Evolutionary conservation across 441 rosid species (phyloP), one percentile per base, ranked within the genome.

Genomic region (Brassica hybrid): DNA sequence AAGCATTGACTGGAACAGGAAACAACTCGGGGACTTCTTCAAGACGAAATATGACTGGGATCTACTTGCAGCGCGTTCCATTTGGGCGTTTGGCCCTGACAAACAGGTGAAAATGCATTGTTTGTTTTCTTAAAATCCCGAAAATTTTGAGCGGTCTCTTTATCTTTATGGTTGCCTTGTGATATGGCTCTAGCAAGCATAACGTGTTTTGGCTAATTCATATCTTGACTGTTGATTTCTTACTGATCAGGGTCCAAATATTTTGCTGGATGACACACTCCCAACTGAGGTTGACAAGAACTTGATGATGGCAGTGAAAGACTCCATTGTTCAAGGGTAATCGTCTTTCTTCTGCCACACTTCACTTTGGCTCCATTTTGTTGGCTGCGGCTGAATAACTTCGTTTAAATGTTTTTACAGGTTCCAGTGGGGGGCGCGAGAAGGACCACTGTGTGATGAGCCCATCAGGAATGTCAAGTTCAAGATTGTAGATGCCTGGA

Each of bases 381-480:
- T 56, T 50, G 56, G 57, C 41, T 57, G 64, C 19, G 16, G 41
- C 45, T 63, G 69, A 52, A 23, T 58, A 34, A 52, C 72, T 60
- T 60, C 32, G 67, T 65, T 71, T 77, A 56, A 2, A 63, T 48
- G 34, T 12, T 67, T 69, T 67, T 71, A 66, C 83, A 95, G 99
- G 63, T 95, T 94, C 77, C 99, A 94, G 80, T 94, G 99, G 99
- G 99, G 94, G 71, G 99, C 99, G 69, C 86, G 98, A 79, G 98
- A 95, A 90, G 99, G 99, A 21, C 99, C 99, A 4, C 90, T 95
- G 7, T 95, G 99, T 79, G 99, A 95, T 73, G 99, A 95, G 76
- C 99, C 99, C 50, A 93, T 95, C 83, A 88, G 99, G 80, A 93
- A 95, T 79, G 99, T 93, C 1, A 95, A 93, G 83, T 95, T 95